A percentile compares a stretch with the other conserved stretches of the same genome.
Conservation (phyloP, 441 rosid genomes). For the Viola pubescens region DNA sequence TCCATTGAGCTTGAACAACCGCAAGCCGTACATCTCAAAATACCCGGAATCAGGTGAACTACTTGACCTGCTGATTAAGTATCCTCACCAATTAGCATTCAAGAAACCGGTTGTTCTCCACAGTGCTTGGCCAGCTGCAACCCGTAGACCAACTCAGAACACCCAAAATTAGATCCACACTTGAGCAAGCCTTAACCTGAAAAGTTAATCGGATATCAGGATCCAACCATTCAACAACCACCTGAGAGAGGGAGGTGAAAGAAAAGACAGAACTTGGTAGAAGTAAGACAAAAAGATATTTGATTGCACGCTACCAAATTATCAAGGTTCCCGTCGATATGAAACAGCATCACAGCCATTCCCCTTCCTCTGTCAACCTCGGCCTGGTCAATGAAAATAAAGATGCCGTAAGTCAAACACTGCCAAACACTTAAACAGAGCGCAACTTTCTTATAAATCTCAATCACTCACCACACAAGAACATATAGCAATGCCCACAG, state of each 20-base stretch:
- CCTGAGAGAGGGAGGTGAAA: not conserved
- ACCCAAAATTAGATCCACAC: constrained; percentile 68
- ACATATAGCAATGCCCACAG: constrained; percentile 61
- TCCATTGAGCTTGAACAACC: too few species aligned
- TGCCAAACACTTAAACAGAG: not conserved
- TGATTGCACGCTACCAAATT: constrained; percentile 45
- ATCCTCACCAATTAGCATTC: constrained; percentile 41
- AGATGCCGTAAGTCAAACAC: constrained; percentile 2
- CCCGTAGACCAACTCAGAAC: constrained; percentile 92
- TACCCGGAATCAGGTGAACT: too few species aligned
- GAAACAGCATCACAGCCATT: constrained; percentile 87
- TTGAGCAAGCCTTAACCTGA: constrained; percentile 74
- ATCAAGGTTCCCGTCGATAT: constrained; percentile 67
- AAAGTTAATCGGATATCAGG: constrained; percentile 8
- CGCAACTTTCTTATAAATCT: not conserved
- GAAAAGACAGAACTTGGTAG: constrained; percentile 4
- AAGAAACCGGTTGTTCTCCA: constrained; percentile 36
- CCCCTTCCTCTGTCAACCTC: constrained; percentile 89
- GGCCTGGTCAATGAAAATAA: constrained; percentile 36
- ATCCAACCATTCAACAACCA: not conserved
- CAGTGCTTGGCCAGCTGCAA: constrained; percentile 82
- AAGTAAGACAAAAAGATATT: not conserved
- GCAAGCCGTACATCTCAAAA: too few species aligned
- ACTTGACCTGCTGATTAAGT: not conserved
- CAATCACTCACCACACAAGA: constrained; percentile 78